Evolutionary conservation across 495 filamentous ascomycete species (phyloP).

Genomic region (Penicillium dipodomyicola): DNA sequence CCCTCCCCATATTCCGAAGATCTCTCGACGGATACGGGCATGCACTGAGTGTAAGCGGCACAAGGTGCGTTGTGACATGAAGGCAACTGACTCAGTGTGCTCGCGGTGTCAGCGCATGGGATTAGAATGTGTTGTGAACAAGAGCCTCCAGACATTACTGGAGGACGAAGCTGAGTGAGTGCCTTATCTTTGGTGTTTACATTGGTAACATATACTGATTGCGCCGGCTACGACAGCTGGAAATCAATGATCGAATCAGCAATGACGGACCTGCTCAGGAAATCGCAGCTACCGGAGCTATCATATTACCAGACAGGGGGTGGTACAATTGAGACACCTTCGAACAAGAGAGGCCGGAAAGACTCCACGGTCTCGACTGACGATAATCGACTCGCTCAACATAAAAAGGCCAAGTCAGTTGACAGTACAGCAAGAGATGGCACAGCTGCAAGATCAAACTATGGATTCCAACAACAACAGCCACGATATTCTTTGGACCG

Average conservation of each 20-base stretch:
- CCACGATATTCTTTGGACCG: constrained; percentile 43
- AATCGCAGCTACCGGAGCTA: constrained; percentile 45
- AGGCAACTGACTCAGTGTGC: constrained; percentile 43
- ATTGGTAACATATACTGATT: constrained; percentile 1
- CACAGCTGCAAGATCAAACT: constrained; percentile 21
- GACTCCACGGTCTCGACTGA: constrained; percentile 43
- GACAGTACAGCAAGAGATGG: constrained; percentile 13
- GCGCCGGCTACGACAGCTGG: constrained; percentile 30
- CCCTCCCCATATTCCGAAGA: constrained; percentile 47
- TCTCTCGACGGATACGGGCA: constrained; percentile 55
- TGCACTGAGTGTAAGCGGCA: constrained; percentile 56
- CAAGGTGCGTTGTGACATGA: constrained; percentile 55
- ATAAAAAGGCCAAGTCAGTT: constrained; percentile 19
- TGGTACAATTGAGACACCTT: constrained; percentile 35
- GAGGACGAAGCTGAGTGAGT: constrained; percentile 51
- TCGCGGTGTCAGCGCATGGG: constrained; percentile 51
- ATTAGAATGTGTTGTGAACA: constrained; percentile 53
- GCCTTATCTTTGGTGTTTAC: background rate
- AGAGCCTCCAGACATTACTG: constrained; percentile 54
- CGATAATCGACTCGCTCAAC: constrained; percentile 21
- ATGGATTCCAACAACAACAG: constrained; percentile 29
- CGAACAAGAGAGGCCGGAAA: constrained; percentile 39
- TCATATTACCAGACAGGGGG: constrained; percentile 45
- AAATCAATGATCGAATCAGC: constrained; percentile 47
- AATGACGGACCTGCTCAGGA: constrained; percentile 46